Base-by-base conservation (phyloP, 768 basidiomycete genomes). In the Dacryopinax spathularia region DNA sequence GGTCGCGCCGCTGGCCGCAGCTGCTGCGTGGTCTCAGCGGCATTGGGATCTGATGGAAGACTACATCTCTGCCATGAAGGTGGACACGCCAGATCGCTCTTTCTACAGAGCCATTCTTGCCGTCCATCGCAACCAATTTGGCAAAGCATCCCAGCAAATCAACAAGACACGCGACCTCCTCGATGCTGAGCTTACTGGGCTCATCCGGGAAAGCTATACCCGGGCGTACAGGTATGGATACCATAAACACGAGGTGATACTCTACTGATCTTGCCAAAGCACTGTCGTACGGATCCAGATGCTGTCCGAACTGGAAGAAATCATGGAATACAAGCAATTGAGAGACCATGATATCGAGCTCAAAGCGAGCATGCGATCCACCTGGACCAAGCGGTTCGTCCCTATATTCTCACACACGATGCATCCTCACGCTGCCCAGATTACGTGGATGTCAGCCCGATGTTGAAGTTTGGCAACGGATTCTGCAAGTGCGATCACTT, bases 41-140 rank as follows among this genome's bases (percentile, higher is more conserved):
- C 94, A 97, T 69, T 99, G 96, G 96, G 93, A 97, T 69, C 82
- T 86, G 2, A 99, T 99, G 96, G 96, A 98, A 44, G 86, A 92
- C 68, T 98, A 96, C 72, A 95, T 99, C 63, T 80, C 82, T 3
- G 89, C 88, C 1, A 95, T 99, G 91, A 91, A 89, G 72, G 75
- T 79, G 27, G 95, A 97, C 71, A 93, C 94, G 2, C 84, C 93
- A 0, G 96, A 99, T 73, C 82, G 92, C 29, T 88, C 89, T 5
- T 99, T 97, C 79, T 98, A 96, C 77, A 84, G 90, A 33, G 95
- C 96, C 1, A 96, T 99, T 66, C 80, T 99, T 39, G 86, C 89
- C 10, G 91, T 99, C 22, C 95, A 99, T 72, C 89, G 96, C 70
- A 95, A 94, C 68, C 93, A 97, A 73, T 97, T 94, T 75, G 82